Conservation (phyloP, 202 grass and related monocot genomes). For the Setaria italica region DNA sequence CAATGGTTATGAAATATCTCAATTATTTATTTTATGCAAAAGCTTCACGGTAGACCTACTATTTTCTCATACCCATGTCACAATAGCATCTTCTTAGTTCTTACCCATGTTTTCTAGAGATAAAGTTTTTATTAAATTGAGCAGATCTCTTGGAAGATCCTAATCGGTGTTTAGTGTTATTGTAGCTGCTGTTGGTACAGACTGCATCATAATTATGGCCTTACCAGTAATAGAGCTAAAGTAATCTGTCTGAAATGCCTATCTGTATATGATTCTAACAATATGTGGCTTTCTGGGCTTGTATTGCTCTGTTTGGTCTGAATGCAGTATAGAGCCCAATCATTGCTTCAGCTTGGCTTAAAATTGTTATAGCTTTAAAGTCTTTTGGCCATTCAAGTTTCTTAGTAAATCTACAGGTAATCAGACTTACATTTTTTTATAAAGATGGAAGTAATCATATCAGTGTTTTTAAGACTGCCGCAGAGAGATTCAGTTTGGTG, state of each 20-base stretch:
- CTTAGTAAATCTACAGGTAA: conserved; percentile 81
- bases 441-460: background rate
- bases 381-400: conserved; percentile 84
- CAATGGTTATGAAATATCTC: no score
- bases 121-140: background rate
- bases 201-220: no score
- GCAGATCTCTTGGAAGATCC: background rate
- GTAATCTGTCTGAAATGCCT: no score
- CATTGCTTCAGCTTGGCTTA: conserved; percentile 89
- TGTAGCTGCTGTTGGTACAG: no score
- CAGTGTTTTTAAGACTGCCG: background rate
- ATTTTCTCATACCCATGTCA: background rate
- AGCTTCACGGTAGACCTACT: background rate
- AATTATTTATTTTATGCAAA: background rate
- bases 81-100: background rate
- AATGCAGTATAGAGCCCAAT: conserved; percentile 78
- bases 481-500: background rate
- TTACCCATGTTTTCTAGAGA: background rate
- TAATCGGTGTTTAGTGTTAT: background rate
- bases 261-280: no score
- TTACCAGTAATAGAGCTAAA: no score
- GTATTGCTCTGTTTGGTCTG: conserved; percentile 78
- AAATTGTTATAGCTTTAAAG: conserved; percentile 80
- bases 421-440: background rate
- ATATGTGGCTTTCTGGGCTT: conserved; percentile 52